Base-by-base conservation (phyloP, 805 yeast genomes). In the Candida hungchunana region DNA sequence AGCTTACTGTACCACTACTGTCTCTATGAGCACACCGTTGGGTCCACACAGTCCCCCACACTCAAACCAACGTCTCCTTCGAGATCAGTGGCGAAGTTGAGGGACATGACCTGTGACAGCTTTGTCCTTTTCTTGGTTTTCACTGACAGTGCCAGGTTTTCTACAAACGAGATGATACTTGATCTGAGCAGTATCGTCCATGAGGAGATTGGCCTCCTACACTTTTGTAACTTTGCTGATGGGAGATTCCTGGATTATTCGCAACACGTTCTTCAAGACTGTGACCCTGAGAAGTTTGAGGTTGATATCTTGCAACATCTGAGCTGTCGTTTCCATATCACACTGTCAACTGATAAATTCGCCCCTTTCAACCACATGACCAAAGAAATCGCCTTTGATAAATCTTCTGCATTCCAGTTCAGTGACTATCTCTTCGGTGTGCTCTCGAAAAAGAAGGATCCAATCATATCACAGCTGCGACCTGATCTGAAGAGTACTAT, bases 251-350 rank as follows among this genome's bases (percentile, higher is more conserved):
- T 93, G 33, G 64, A 67, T 13, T 59, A 82, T 18, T 64, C 81
- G 1, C 82, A 87, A 46, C 63, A 66, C 7, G 66, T 72, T 14
- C 59, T 83, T 22, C 62, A 75, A 12, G 47, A 61, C 1, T 57
- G 73, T 18, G 60, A 66, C 15, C 56, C 64, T 39, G 42, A 48
- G 3, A 69, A 68, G 5, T 69, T 82, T 3, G 89, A 82, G 30
- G 66, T 67, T 7, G 93, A 87, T 29, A 56, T 90, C 31, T 69
- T 86, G 7, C 97, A 90, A 51, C 69, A 86, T 22, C 59, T 93
- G 16, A 69, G 77, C 43, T 93, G 98, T 55, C 70, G 83, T 8
- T 87, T 81, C 49, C 94, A 87, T 29, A 68, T 85, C 33, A 60
- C 65, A 2, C 63, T 88, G 4, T 63, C 79, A 1, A 65, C 75